Percentiles rank a stretch among this genome's conserved stretches.
phyloP scores from a whole-genome alignment of 345 rosid genomes.

The Passiflora organensis region DNA sequence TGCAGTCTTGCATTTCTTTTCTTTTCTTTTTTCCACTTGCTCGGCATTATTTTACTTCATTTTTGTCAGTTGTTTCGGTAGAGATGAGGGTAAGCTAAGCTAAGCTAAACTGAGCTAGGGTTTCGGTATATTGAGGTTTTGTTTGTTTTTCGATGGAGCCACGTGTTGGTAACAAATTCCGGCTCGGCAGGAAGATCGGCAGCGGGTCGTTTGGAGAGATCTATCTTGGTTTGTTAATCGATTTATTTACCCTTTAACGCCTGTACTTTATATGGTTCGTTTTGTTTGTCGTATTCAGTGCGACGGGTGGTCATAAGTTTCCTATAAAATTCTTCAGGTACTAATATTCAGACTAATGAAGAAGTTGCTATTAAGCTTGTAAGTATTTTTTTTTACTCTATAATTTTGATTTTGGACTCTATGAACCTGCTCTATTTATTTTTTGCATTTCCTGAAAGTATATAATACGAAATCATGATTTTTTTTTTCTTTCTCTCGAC shows the following conservation, averaged over 20 bases:
- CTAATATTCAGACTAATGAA: slow-evolving; percentile 80
- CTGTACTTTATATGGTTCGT: too few species aligned
- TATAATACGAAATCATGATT: too few species aligned
- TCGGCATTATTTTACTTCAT: not conserved
- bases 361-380: slow-evolving; percentile 98
- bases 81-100: slow-evolving; percentile 9
- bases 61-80: not conserved
- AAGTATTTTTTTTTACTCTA: slow-evolving; percentile 21
- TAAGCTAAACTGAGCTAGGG: too few species aligned
- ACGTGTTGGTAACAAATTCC: slow-evolving; percentile 82
- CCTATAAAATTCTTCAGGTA: too few species aligned
- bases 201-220: slow-evolving; percentile 99
- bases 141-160: slow-evolving; percentile 15
- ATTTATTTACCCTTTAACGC: too few species aligned
- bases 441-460: too few species aligned
- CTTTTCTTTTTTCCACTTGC: not conserved
- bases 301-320: too few species aligned
- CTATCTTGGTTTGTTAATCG: slow-evolving; percentile 73
- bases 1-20: not conserved
- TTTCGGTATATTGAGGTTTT: not conserved
- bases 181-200: slow-evolving; percentile 93
- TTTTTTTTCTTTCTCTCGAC: too few species aligned
- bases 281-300: too few species aligned
- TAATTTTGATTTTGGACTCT: not conserved
- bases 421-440: not conserved